These are phyloP conservation scores for Fusarium ramigenum DNA, from an alignment of 2,329 filamentous ascomycete genomes.

Conservation along the genomic window DNA sequence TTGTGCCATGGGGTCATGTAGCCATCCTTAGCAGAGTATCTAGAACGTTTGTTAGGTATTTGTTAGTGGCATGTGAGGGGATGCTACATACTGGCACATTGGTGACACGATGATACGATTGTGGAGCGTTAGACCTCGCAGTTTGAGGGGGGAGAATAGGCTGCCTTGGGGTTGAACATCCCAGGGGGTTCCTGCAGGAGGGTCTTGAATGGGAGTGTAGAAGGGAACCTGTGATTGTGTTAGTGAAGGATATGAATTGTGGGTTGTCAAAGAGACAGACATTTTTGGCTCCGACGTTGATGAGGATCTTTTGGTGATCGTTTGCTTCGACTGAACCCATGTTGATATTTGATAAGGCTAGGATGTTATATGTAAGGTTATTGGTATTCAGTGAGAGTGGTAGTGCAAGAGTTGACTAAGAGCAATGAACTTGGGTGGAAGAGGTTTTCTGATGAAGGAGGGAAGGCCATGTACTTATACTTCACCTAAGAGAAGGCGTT, in stretches of 20 bases:
- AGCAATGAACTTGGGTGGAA: not conserved
- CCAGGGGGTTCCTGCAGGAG: constrained; percentile 39
- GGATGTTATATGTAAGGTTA: not conserved
- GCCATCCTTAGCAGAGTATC: constrained; percentile 51
- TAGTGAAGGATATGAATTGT: not conserved
- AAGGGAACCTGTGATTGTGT: constrained; percentile 29
- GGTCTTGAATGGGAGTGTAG: constrained; percentile 39
- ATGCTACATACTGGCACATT: constrained; percentile 55
- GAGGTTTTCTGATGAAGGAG: not conserved
- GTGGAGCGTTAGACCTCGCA: constrained; percentile 55
- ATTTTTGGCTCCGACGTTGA: constrained; percentile 35
- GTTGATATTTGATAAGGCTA: not conserved
- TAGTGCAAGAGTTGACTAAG: not conserved
- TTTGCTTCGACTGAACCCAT: constrained; percentile 3
- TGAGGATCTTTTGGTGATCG: constrained; percentile 17
- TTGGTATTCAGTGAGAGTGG: not conserved
- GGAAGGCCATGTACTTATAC: constrained; percentile 2
- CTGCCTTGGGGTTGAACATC: constrained; percentile 37
- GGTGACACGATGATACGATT: constrained; percentile 59
- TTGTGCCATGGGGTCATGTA: constrained; percentile 55
- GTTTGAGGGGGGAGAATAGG: constrained; percentile 56
- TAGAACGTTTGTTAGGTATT: not conserved
- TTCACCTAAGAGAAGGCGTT: not conserved
- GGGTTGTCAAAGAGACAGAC: not conserved
- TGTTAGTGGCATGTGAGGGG: not conserved